Conservation (phyloP, 75 land plant genomes). For the Pinus tabuliformis region DNA sequence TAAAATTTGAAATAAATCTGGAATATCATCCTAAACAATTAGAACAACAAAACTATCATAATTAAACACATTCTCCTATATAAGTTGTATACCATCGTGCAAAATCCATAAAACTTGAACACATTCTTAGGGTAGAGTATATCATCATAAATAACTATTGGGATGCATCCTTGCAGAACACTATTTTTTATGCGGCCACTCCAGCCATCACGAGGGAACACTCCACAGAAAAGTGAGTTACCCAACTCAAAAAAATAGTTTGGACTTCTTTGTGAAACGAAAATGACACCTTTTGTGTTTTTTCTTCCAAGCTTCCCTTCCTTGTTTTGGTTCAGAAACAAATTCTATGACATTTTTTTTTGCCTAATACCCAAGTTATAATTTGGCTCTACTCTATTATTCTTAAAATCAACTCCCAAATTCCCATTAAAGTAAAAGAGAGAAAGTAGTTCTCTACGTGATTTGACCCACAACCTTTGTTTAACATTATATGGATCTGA, state of each 20-base stretch:
- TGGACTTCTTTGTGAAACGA: constrained; percentile 53
- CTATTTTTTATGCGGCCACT: constrained; percentile 96
- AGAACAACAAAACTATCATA: constrained; percentile 87
- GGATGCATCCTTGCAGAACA: constrained; percentile 85
- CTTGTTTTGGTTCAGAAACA: constrained; percentile 78
- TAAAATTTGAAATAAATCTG: constrained; percentile 62
- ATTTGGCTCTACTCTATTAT: constrained; percentile 73
- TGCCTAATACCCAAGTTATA: constrained; percentile 95
- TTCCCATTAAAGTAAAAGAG: constrained; percentile 96
- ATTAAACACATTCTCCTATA: constrained; percentile 86
- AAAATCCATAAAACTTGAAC: background rate
- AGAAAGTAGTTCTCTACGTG: constrained; percentile 46
- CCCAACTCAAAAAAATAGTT: constrained; percentile 58
- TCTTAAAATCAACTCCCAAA: constrained; percentile 64
- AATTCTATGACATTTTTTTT: constrained; percentile 76
- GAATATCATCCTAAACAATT: constrained; percentile 81
- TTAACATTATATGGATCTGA: constrained; percentile 59
- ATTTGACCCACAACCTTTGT: constrained; percentile 61
- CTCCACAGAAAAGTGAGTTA: constrained; percentile 87
- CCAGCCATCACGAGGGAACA: constrained; percentile 98
- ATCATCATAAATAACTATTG: constrained; percentile 96
- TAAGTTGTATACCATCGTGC: constrained; percentile 91
- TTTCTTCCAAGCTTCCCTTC: constrained; percentile 83
- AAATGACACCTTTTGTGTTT: constrained; percentile 61
- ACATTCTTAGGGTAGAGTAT: constrained; percentile 69